Evolutionary conservation across 257 asterid species (phyloP), one percentile per base, ranked within the genome.

Genomic region (Haberlea rhodopensis): DNA sequence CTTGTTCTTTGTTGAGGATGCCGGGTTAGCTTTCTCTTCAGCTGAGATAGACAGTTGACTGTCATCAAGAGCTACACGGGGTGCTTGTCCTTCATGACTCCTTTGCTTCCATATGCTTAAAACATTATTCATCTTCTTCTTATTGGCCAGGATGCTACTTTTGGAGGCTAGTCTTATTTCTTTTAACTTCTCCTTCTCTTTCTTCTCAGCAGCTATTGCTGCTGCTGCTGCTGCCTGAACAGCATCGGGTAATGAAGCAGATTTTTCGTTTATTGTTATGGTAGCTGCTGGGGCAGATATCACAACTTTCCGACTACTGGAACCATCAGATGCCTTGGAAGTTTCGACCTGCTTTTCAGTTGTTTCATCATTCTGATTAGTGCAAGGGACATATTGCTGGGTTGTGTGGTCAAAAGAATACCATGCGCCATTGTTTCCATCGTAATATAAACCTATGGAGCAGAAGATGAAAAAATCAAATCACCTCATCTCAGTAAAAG

Each of bases 211-310:
- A 59, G 96, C 97, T 63, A 84, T 77, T 63, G 99, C 97, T n/a
- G 98, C 98, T 0, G 88, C 85, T 0, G 98, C 99, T 61, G 99
- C 99, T 59, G 99, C 99, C 87, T 87, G 95, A 67, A 92, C 91
- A 26, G 96, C 96, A 67, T 85, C 97, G 5, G 97, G 95, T 65
- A 89, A 77, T 20, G 98, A 92, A 66, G 96, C 74, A 58, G 89
- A 78, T 76, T 87, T 92, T 65, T 85, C 97, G 68, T 71, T 82
- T 18, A 86, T 76, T 52, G 82, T 75, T 72, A 83, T 64, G n/a
- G 96, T 87, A 60, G 97, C 87, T 28, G 99, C 95, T 57, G 99
- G 99, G 58, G 99, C 99, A 57, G 99, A 92, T 65, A 92, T 92
- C 20, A 92, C 70, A 9, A 87, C 96, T 71, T 83, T 92, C 57